Conservation (phyloP, 1,284 basidiomycete species). For the Ustilago hordei region DNA sequence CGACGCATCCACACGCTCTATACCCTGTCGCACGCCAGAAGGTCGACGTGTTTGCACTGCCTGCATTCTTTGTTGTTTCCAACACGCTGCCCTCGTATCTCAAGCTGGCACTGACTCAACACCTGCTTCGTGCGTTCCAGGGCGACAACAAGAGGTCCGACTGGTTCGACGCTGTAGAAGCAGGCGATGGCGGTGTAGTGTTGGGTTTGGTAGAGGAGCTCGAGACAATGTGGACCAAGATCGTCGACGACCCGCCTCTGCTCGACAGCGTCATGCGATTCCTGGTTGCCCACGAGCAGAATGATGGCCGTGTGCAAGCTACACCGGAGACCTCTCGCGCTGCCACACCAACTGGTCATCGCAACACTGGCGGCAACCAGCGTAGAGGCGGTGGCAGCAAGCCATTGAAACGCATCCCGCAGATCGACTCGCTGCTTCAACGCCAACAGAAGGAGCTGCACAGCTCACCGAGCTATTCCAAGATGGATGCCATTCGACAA, state of each 20-base stretch:
- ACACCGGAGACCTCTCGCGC: constrained; percentile 17
- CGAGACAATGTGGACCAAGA: constrained; percentile 71
- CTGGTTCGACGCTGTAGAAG: constrained; percentile 74
- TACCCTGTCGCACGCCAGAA: constrained; percentile 61
- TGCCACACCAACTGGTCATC: constrained; percentile 18
- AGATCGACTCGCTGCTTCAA: constrained; percentile 76
- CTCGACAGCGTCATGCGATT: constrained; percentile 64
- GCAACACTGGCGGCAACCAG: constrained; percentile 10
- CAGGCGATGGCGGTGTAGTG: constrained; percentile 79
- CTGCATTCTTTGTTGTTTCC: constrained; percentile 82
- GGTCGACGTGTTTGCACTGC: constrained; percentile 71
- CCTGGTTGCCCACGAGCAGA: constrained; percentile 39
- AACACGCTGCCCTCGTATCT: constrained; percentile 81
- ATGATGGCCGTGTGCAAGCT: constrained; percentile 23
- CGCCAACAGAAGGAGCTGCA: constrained; percentile 77
- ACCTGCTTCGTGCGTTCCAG: constrained; percentile 62
- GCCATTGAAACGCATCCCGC: constrained; percentile 69
- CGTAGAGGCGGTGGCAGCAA: constrained; percentile 13
- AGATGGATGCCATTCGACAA: constrained; percentile 77
- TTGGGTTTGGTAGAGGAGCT: constrained; percentile 81
- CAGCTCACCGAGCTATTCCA: constrained; percentile 77
- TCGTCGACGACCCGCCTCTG: constrained; percentile 67
- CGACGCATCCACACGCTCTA: constrained; percentile 74
- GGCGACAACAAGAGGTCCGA: constrained; percentile 70
- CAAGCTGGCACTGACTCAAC: constrained; percentile 82